phyloP scores from a whole-genome alignment of 225 moss, liverwort and hornwort species.

The Pseudisothecium myosuroides region DNA sequence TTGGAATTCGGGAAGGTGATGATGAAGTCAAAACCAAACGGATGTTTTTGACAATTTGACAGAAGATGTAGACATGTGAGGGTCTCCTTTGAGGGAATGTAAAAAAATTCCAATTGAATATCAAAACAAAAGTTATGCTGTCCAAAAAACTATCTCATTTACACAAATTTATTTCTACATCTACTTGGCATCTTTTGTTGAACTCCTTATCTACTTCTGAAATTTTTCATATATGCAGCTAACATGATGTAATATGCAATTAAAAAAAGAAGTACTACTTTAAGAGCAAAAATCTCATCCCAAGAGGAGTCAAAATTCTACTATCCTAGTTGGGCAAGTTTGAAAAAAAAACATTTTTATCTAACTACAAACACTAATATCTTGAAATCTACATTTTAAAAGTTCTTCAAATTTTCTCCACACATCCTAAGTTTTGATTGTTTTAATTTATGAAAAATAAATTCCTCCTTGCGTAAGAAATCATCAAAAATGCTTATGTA shows the following conservation, averaged over 20 bases:
- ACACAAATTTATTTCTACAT: no score
- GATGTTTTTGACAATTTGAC: not conserved
- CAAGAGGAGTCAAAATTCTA: not conserved
- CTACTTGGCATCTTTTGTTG: not conserved
- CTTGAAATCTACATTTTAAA: rapidly evolving
- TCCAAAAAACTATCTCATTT: not conserved
- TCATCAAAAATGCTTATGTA: not conserved
- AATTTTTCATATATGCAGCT: not conserved
- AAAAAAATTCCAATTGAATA: rapidly evolving
- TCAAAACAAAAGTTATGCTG: rapidly evolving
- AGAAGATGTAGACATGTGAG: not conserved
- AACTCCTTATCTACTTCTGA: rapidly evolving
- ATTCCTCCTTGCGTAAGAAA: not conserved
- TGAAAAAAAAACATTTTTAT: not conserved
- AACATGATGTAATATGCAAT: not conserved
- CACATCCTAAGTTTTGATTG: rapidly evolving
- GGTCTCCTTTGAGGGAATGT: rapidly evolving
- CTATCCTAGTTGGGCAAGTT: not conserved
- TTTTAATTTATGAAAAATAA: not conserved
- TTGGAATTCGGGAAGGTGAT: not conserved
- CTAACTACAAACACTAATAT: not conserved
- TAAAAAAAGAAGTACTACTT: not conserved
- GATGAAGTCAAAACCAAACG: not conserved
- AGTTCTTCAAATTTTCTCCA: not conserved
- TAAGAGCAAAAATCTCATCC: not conserved